phyloP scores from a whole-genome alignment of 2,329 filamentous ascomycete genomes.

The Fusarium tupiense region DNA sequence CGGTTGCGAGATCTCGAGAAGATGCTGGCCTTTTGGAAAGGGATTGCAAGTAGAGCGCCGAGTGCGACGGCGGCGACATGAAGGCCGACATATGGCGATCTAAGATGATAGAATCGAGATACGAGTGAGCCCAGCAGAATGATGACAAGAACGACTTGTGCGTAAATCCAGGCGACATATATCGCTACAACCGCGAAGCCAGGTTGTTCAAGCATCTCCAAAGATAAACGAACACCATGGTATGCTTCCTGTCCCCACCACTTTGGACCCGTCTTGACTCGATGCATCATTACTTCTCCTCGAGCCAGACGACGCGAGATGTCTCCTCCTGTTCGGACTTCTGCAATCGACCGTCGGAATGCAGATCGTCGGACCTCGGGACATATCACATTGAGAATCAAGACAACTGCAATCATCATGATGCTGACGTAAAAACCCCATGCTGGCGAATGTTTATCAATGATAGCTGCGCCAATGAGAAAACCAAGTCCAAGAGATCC shows the following conservation, averaged over 20 bases:
- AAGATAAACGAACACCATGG: slow-evolving; percentile 72
- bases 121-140: slow-evolving; percentile 77
- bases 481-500: slow-evolving; percentile 78
- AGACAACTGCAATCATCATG: slow-evolving; percentile 70
- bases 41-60: slow-evolving; percentile 75
- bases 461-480: slow-evolving; percentile 74
- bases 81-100: slow-evolving; percentile 72
- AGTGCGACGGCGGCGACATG: slow-evolving; percentile 73
- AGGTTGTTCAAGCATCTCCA: slow-evolving; percentile 77
- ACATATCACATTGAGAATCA: slow-evolving; percentile 75
- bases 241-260: slow-evolving; percentile 83
- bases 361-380: slow-evolving; percentile 77
- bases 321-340: slow-evolving; percentile 65
- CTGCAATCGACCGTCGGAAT: slow-evolving; percentile 73
- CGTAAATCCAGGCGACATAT: slow-evolving; percentile 84
- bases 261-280: slow-evolving; percentile 74
- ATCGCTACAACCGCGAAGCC: slow-evolving; percentile 77
- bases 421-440: slow-evolving; percentile 83
- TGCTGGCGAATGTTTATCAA: slow-evolving; percentile 69
- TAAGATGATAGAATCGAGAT: slow-evolving; percentile 73
- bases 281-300: slow-evolving; percentile 81
- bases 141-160: slow-evolving; percentile 77
- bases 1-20: slow-evolving; percentile 73
- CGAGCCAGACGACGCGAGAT: slow-evolving; percentile 70
- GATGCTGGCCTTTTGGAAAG: slow-evolving; percentile 76